Evolutionary conservation across 371 early-diverging fungal species (phyloP), one percentile per base, ranked within the genome.

Genomic region (Mucor irregularis): DNA sequence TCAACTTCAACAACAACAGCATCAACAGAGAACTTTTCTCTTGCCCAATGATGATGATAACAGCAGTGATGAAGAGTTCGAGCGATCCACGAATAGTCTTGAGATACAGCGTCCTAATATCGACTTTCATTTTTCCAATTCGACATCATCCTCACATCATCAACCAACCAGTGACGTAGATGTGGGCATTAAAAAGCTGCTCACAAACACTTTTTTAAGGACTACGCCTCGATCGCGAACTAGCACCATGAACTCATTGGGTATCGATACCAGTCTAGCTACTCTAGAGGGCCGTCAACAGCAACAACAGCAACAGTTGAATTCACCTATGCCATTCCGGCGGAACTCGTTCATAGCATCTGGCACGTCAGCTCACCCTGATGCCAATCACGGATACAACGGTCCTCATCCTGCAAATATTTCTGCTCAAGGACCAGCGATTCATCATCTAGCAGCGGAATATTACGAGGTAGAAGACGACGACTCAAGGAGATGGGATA

Each of bases 391-490:
- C 17, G 17, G 24, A 7, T 24, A 48, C 4, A 31, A 13, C 16
- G 22, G 24, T 22, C 24, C 24, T 22, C 21, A 42, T 24, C 7
- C 10, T 16, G 38, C 7, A 4, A n/a, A 38, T 8, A 38, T 2
- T n/a, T 17, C 8, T 38, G 3, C 38, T 4, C n/a, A n/a, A n/a
- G n/a, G n/a, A n/a, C 10, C 25, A 42, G 13, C 42, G 2, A 37
- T 16, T 7, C 49, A 40, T 2, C 39, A 51, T 37, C n/a, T n/a
- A n/a, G n/a, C n/a, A n/a, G 31, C 9, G 13, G 53, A 61, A 6
- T 61, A 82, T 65, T 80, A 80, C 3, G 84, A 88, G 42, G 82
- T 78, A 1, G 88, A 90, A 8, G 85, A 81, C 11, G 88, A 84
- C 22, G 82, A 77, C 33, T 30, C 53, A 11, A 40, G 67, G 3